A percentile compares a stretch with the other conserved stretches of the same genome.
Conservation (phyloP, 352 stramenopile species). For the Phytopythium vexans region DNA sequence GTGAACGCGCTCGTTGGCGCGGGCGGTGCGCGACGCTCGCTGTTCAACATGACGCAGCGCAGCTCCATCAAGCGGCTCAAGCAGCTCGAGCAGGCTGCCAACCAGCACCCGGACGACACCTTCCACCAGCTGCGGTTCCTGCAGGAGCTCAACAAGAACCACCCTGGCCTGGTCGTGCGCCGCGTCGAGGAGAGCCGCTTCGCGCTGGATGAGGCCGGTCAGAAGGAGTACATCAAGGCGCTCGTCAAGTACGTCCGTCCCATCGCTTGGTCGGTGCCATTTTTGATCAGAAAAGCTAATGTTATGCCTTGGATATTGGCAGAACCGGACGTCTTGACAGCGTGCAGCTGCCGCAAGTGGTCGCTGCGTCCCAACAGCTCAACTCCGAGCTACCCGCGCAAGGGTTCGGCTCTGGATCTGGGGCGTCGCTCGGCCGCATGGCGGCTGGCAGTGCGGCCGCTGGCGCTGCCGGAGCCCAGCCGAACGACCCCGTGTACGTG, state of each 20-base stretch:
- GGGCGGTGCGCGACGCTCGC: constrained; percentile 38
- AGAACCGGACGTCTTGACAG: constrained; percentile 77
- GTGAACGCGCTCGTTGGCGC: background rate
- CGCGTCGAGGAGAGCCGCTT: constrained; percentile 84
- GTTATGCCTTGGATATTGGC: background rate
- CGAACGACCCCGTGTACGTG: constrained; percentile 82
- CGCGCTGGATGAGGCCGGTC: constrained; percentile 69
- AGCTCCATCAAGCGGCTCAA: constrained; percentile 83
- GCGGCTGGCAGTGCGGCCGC: constrained; percentile 13
- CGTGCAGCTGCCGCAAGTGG: constrained; percentile 64
- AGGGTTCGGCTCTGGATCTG: background rate
- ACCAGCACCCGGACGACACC: constrained; percentile 67
- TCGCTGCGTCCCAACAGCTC: constrained; percentile 30
- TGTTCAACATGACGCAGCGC: constrained; percentile 81
- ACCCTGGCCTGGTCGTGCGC: constrained; percentile 79
- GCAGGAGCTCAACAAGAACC: constrained; percentile 86
- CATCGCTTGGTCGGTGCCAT: background rate
- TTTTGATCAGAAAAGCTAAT: constrained; percentile 3
- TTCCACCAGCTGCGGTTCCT: constrained; percentile 80
- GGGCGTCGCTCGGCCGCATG: constrained; percentile 12
- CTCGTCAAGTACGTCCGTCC: constrained; percentile 61
- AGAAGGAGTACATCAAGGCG: constrained; percentile 90
- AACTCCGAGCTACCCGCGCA: constrained; percentile 3
- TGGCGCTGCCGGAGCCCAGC: constrained; percentile 49
- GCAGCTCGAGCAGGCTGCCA: constrained; percentile 78